These are phyloP conservation scores for Dunaliella sp. DNA, from an alignment of 139 green algal species.

Conservation along the genomic window DNA sequence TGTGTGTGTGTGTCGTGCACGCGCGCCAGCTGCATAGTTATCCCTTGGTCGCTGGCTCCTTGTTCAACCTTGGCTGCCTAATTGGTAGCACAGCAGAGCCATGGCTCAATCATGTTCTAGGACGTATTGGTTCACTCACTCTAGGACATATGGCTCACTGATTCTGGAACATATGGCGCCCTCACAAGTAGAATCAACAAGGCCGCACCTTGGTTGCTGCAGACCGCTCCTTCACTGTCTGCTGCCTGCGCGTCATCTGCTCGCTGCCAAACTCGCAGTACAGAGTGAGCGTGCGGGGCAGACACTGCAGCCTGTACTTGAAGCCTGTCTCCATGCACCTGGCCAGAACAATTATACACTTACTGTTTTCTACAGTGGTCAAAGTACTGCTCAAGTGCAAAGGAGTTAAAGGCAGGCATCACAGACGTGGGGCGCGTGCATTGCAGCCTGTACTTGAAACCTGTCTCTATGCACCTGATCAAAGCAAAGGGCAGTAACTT, in stretches of 20 bases:
- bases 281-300: conserved; percentile 92
- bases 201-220: conserved; percentile 12
- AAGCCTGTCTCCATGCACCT: conserved; percentile 17
- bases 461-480: not conserved
- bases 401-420: no score
- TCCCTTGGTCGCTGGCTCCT: no score
- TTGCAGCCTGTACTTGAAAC: not conserved
- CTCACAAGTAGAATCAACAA: not conserved
- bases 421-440: not conserved
- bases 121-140: no score
- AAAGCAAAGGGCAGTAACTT: no score
- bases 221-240: conserved; percentile 12
- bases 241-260: not conserved
- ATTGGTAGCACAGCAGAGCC: no score
- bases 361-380: not conserved
- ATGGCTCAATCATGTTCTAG: no score
- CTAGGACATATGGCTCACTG: no score
- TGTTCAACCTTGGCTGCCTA: no score
- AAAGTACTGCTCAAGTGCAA: no score
- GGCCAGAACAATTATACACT: not conserved
- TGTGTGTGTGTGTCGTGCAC: no score
- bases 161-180: no score
- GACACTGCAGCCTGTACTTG: conserved; percentile 70
- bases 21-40: no score
- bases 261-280: conserved; percentile 88